These are phyloP conservation scores for Phytophthora sojae DNA, from an alignment of 352 stramenopile species.

Conservation along the genomic window DNA sequence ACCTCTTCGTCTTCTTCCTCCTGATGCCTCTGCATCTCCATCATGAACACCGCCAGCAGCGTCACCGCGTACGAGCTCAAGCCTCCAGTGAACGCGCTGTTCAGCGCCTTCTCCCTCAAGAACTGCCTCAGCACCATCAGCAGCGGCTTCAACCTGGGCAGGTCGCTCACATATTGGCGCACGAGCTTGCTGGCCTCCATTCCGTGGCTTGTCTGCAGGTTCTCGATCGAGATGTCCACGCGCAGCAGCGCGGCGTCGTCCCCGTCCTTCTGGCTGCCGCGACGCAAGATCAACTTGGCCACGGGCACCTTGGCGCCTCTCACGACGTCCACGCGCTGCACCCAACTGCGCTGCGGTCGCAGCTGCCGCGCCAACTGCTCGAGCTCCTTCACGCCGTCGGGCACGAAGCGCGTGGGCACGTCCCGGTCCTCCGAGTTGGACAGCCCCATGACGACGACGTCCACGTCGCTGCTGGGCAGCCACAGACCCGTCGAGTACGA, in stretches of 20 bases:
- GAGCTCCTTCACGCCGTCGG: conserved; percentile 56
- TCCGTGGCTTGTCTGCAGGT: conserved; percentile 76
- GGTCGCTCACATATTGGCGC: conserved; percentile 67
- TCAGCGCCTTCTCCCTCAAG: conserved; percentile 87
- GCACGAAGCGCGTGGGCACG: conserved; percentile 58
- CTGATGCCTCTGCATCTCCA: conserved; percentile 74
- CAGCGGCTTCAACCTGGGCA: conserved; percentile 81
- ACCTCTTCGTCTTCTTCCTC: conserved; percentile 34
- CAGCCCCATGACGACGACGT: conserved; percentile 87
- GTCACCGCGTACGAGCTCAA: conserved; percentile 90
- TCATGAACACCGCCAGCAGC: conserved; percentile 84
- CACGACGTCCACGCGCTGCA: conserved; percentile 86
- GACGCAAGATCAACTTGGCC: conserved; percentile 78
- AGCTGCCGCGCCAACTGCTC: conserved; percentile 64
- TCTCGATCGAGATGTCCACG: conserved; percentile 93
- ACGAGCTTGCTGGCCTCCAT: conserved; percentile 89
- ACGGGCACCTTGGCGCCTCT: conserved; percentile 86
- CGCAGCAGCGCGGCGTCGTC: conserved; percentile 42
- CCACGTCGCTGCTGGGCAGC: conserved; percentile 89
- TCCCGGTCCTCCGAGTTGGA: conserved; percentile 45
- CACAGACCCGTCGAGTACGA: conserved; percentile 90
- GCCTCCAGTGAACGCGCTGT: conserved; percentile 90
- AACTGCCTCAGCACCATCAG: conserved; percentile 90
- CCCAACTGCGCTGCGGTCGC: conserved; percentile 63
- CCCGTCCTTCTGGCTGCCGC: conserved; percentile 38